A percentile compares a stretch with the other conserved stretches of the same genome.
phyloP scores from a whole-genome alignment of 75 land plant species.

The Isoetes taiwanensis region DNA sequence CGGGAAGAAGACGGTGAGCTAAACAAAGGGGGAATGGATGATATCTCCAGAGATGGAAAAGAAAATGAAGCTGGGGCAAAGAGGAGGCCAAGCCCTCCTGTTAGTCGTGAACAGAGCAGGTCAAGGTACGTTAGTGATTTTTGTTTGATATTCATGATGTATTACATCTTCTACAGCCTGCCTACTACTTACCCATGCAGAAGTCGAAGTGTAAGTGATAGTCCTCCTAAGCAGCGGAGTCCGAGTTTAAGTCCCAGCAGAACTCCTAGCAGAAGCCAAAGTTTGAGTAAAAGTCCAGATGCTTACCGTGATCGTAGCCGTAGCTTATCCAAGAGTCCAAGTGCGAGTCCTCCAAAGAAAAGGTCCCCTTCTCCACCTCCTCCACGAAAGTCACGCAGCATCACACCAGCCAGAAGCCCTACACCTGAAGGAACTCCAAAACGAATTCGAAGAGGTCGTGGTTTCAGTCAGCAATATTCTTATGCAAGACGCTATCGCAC shows the following conservation, averaged over 20 bases:
- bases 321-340: constrained; percentile 8
- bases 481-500: constrained; percentile 86
- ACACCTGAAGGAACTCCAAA: constrained; percentile 77
- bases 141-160: too few species aligned
- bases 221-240: constrained; percentile 24
- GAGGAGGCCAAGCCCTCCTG: constrained; percentile 18
- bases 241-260: constrained; percentile 25
- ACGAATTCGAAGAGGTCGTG: constrained; percentile 82
- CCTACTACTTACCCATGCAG: not conserved
- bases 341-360: constrained; percentile 25
- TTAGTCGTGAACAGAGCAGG: not conserved
- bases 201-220: constrained; percentile 25
- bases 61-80: constrained; percentile 19
- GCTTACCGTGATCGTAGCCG: too few species aligned
- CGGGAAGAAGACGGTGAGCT: constrained; percentile 25
- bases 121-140: constrained; percentile 6
- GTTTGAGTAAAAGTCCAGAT: constrained; percentile 46
- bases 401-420: constrained; percentile 29
- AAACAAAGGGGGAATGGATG: constrained; percentile 33
- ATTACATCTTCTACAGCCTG: too few species aligned
- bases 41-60: constrained; percentile 25
- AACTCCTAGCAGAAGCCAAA: constrained; percentile 36
- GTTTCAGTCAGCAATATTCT: constrained; percentile 76
- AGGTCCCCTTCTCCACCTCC: constrained; percentile 28
- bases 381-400: constrained; percentile 30